Conservation (phyloP, 306 rosid genomes). For the Lathyrus sativus region DNA sequence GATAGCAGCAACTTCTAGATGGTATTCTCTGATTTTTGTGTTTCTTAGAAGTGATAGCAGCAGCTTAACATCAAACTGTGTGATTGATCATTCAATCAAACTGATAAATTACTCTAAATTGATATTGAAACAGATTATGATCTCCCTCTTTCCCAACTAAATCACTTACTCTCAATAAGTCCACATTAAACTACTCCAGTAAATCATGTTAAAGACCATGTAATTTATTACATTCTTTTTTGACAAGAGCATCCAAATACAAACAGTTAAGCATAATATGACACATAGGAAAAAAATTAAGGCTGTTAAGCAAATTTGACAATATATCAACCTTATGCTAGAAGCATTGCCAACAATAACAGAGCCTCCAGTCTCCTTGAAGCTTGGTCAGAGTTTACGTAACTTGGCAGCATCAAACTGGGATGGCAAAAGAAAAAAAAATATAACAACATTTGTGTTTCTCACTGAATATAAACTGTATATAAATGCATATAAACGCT, state of each 20-base stretch:
- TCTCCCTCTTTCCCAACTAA: slow-evolving; percentile 1
- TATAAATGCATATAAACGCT: too few species aligned
- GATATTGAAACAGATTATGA: neutral
- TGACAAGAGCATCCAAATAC: slow-evolving; percentile 15
- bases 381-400: too few species aligned
- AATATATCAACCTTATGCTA: too few species aligned
- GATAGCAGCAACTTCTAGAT: slow-evolving; percentile 2
- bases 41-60: neutral
- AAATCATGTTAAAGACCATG: too few species aligned
- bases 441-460: slow-evolving; percentile 18
- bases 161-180: slow-evolving; percentile 18
- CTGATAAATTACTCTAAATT: neutral
- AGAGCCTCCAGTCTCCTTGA: slow-evolving; percentile 82
- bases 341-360: too few species aligned
- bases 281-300: too few species aligned
- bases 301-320: too few species aligned
- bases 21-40: slow-evolving; percentile 13
- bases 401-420: slow-evolving; percentile 95
- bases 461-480: too few species aligned
- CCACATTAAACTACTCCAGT: too few species aligned
- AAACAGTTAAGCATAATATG: too few species aligned
- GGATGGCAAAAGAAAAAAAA: slow-evolving; percentile 38
- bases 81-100: slow-evolving; percentile 18
- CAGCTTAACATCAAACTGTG: neutral
- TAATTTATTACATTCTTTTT: slow-evolving; percentile 12